These are phyloP conservation scores for Chlamydomonas incerta DNA, from an alignment of 139 green algal species.

Conservation along the genomic window DNA sequence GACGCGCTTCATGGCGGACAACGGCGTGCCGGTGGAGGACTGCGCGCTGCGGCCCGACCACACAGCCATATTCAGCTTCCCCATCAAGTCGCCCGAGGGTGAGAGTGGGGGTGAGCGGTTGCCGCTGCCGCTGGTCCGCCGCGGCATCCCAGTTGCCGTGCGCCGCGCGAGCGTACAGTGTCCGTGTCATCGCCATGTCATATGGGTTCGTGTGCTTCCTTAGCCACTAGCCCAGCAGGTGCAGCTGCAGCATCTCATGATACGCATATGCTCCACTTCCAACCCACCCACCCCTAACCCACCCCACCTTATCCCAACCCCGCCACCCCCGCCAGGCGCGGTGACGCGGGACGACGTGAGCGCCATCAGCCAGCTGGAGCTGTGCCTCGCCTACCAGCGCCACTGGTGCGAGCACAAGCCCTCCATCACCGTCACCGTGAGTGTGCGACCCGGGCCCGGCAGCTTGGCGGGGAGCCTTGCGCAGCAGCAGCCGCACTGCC, in stretches of 20 bases:
- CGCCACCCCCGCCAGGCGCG: not conserved
- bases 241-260: too few species aligned
- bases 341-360: constrained; percentile 56
- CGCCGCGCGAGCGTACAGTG: too few species aligned
- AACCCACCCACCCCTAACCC: too few species aligned
- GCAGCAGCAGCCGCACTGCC: too few species aligned
- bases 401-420: constrained; percentile 69
- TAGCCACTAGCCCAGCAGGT: too few species aligned
- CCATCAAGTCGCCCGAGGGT: constrained; percentile 50
- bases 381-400: constrained; percentile 60
- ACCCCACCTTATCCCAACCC: not conserved
- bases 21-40: constrained; percentile 56
- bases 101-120: not conserved
- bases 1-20: constrained; percentile 47
- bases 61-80: constrained; percentile 51
- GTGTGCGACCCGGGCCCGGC: too few species aligned
- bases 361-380: constrained; percentile 54
- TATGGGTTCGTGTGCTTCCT: too few species aligned
- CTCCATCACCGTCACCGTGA: constrained; percentile 53
- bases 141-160: too few species aligned
- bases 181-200: too few species aligned
- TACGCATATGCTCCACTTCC: too few species aligned
- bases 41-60: constrained; percentile 46
- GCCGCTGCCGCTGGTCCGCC: too few species aligned
- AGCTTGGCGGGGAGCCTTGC: too few species aligned